Conservation (phyloP, 1,139 yeast genomes). For the Magnusiomyces suaveolens region DNA sequence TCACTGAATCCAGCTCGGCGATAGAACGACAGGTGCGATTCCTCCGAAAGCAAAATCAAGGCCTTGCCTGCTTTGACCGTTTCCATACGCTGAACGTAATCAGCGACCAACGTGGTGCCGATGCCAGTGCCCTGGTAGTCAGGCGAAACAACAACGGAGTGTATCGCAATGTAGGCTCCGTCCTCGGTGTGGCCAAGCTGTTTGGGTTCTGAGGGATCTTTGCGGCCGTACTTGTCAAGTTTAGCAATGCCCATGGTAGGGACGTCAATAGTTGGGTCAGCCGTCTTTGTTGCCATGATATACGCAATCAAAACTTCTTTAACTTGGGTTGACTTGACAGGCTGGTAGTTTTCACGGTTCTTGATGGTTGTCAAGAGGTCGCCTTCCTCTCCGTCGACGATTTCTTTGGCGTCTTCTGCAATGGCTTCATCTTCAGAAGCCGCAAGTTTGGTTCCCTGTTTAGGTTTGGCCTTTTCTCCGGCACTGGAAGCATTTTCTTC, state of each 20-base stretch:
- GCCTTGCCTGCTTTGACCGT: conserved; percentile 80
- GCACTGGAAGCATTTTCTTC: background rate
- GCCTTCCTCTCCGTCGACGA: background rate
- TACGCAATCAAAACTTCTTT: conserved; percentile 74
- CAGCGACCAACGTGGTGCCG: conserved; percentile 75
- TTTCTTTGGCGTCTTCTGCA: conserved; percentile 14
- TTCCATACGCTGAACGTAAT: conserved; percentile 79
- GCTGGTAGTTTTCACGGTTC: conserved; percentile 31
- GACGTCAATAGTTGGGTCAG: conserved; percentile 41
- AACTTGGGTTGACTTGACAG: conserved; percentile 21
- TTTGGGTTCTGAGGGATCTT: conserved; percentile 19
- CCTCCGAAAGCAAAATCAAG: conserved; percentile 65
- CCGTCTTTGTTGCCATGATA: conserved; percentile 66
- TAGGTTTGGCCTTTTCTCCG: background rate
- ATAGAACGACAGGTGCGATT: conserved; percentile 62
- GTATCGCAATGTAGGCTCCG: conserved; percentile 69
- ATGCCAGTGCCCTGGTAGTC: conserved; percentile 72
- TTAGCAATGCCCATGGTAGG: conserved; percentile 58
- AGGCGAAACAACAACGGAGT: conserved; percentile 69
- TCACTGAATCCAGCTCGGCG: conserved; percentile 60
- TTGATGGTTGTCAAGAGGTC: background rate
- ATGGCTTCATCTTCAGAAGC: conserved; percentile 28
- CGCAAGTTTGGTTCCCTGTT: too few relatives aligned
- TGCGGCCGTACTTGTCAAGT: conserved; percentile 23
- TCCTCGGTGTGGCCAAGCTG: conserved; percentile 59